Conservation (phyloP, 768 basidiomycete genomes). For the Vishniacozyma victoriae region DNA sequence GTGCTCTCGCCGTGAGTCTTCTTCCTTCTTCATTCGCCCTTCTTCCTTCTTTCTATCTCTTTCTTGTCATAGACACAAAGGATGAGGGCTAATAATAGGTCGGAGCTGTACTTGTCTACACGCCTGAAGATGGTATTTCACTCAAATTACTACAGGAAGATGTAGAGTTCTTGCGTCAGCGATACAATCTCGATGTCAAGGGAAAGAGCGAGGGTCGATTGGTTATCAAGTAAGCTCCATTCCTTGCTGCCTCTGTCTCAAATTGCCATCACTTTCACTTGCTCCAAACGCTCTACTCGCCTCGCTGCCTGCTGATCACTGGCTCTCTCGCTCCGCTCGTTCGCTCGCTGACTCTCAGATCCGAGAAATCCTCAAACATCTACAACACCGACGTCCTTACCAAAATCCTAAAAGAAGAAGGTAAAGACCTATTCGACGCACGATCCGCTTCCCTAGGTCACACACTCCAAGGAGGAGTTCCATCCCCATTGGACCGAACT, state of each 20-base stretch:
- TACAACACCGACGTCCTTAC: constrained; percentile 89
- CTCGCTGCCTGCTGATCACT: background rate
- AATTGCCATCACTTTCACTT: too few species aligned
- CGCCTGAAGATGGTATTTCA: constrained; percentile 81
- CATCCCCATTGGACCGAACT: constrained; percentile 88
- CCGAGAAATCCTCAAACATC: constrained; percentile 75
- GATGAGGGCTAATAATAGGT: too few species aligned
- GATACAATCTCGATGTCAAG: constrained; percentile 77
- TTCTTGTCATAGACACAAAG: too few species aligned
- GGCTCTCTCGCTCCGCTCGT: background rate
- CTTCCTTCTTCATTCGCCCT: too few species aligned
- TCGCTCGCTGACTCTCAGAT: constrained; percentile 52
- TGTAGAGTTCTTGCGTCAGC: constrained; percentile 76
- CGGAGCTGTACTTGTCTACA: constrained; percentile 88
- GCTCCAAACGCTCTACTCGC: background rate
- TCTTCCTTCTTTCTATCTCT: background rate
- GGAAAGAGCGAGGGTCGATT: constrained; percentile 90
- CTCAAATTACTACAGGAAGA: constrained; percentile 75
- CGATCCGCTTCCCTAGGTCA: constrained; percentile 94
- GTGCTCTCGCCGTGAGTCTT: constrained; percentile 78
- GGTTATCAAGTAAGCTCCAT: constrained; percentile 79
- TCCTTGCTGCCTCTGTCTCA: too few species aligned
- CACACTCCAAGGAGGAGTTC: constrained; percentile 91
- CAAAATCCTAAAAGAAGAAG: constrained; percentile 92
- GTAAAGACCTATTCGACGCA: constrained; percentile 83